Conservation (phyloP, 2,329 filamentous ascomycete species). For the Aureobasidium musti region DNA sequence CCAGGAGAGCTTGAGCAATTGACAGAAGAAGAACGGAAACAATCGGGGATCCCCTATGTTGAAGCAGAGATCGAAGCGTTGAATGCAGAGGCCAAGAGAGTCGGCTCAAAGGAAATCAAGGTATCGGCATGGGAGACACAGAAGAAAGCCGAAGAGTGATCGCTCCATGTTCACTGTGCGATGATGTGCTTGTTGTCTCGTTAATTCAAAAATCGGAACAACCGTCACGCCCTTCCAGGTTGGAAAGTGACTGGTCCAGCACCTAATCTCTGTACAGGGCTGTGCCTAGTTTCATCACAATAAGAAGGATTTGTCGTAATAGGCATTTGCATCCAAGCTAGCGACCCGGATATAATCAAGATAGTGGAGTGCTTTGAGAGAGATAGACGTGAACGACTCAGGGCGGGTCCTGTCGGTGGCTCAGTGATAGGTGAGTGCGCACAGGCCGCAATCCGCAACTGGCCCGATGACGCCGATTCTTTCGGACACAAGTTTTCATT, state of each 20-base stretch:
- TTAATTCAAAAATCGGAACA: not conserved
- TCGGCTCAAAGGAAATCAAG: constrained; percentile 38
- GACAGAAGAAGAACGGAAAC: constrained; percentile 46
- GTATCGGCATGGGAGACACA: constrained; percentile 11
- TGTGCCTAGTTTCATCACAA: not conserved
- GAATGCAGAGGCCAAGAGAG: constrained; percentile 53
- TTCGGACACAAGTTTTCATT: not conserved
- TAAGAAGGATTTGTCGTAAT: not conserved
- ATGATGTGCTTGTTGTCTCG: not conserved
- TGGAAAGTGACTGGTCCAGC: too few species aligned
- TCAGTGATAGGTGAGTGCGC: not conserved
- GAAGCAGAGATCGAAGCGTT: constrained; percentile 52
- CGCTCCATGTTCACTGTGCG: not conserved
- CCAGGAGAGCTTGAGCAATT: constrained; percentile 60
- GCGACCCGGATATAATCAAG: not conserved
- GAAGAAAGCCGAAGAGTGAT: not conserved
- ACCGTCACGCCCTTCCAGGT: not conserved
- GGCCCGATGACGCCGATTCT: constrained; percentile 1
- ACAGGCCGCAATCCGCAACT: not conserved
- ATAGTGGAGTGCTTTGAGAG: not conserved
- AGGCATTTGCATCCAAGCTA: constrained; percentile 2
- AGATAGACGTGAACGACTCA: constrained; percentile 1
- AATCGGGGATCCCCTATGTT: constrained; percentile 54
- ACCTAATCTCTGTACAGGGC: not conserved
- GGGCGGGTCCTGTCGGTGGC: not conserved